phyloP scores from a whole-genome alignment of 495 filamentous ascomycete species.

The Penicillium subrubescens region DNA sequence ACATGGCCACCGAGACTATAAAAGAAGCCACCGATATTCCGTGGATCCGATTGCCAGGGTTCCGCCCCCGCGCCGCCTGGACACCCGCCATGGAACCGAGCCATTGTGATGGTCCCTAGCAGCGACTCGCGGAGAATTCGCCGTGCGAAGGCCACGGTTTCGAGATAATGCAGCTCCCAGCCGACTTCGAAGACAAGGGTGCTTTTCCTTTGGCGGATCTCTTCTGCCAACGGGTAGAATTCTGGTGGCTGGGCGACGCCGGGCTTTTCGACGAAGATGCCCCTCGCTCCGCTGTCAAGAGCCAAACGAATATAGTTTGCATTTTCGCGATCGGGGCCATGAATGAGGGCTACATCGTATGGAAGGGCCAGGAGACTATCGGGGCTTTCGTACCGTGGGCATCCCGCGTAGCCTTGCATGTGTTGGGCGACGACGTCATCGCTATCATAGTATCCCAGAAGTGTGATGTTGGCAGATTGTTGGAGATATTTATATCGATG shows the following conservation, averaged over 20 bases:
- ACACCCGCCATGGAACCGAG: conserved; percentile 24
- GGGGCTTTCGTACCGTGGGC: background rate
- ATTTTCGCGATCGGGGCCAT: background rate
- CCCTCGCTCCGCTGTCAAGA: background rate
- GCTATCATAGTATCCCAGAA: background rate
- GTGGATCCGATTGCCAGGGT: conserved; percentile 15
- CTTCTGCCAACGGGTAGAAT: background rate
- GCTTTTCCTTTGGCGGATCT: background rate
- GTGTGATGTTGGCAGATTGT: background rate
- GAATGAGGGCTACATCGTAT: background rate
- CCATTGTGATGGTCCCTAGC: conserved; percentile 16
- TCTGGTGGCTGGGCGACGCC: background rate
- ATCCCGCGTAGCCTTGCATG: background rate
- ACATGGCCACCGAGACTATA: conserved; percentile 17
- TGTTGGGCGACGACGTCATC: background rate
- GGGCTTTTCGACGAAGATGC: background rate
- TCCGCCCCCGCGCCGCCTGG: conserved; percentile 19
- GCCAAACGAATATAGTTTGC: background rate
- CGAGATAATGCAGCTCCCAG: conserved; percentile 20
- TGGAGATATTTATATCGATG: background rate
- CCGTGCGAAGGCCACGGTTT: conserved; percentile 17
- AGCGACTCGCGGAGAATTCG: conserved; percentile 9
- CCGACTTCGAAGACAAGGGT: conserved; percentile 9
- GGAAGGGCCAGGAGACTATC: background rate
- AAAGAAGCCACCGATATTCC: conserved; percentile 15